Evolutionary conservation across 2,329 filamentous ascomycete genomes (phyloP), one percentile per base, ranked within the genome.

Genomic region (Boeremia lycopersici): DNA sequence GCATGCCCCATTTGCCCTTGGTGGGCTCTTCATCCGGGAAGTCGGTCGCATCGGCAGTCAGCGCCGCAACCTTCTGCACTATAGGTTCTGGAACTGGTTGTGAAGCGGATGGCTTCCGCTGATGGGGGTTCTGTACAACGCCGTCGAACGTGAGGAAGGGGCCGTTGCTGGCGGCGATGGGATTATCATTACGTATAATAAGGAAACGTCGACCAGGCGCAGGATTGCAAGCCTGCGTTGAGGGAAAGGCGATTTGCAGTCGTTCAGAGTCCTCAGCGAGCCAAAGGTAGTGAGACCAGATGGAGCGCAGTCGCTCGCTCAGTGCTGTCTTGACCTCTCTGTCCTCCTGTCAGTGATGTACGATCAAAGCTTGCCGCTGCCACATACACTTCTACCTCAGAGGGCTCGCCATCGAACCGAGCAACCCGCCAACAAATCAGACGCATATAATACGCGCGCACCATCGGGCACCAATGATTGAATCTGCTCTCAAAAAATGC

Each of bases 381-480:
- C 15, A 82, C 89, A 81, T 80, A 91, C 87, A 82, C 75, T 70
- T 95, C 89, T 35, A 85, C 73, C 26, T 86, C 82, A 39, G 85
- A 84, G 19, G 85, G 80, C 41, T 82, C 84, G 13, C 88, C 90
- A 47, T 87, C 84, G 67, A 89, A 89, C 59, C 93, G 84, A 61
- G 89, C 93, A 42, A 97, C 80, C 56, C 92, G 86, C 93, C 93
- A 97, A 75, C 91, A 96, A 19, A 96, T 76, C 44, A 97, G 78
- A 41, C 93, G 90, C 84, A 96, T 95, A 71, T 89, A 97, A 74
- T 96, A 97, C 12, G 91, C 89, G 57, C 93, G 85, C 19, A 96
- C 91, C 93, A 96, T 96, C 0, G 93, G 91, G 68, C 91, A 96
- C 92, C 93, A 96, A 68, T 96, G 91, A 69, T 89, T 93, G 77